Conservation (phyloP, 257 asterid genomes). For the Primulina tabacum region DNA sequence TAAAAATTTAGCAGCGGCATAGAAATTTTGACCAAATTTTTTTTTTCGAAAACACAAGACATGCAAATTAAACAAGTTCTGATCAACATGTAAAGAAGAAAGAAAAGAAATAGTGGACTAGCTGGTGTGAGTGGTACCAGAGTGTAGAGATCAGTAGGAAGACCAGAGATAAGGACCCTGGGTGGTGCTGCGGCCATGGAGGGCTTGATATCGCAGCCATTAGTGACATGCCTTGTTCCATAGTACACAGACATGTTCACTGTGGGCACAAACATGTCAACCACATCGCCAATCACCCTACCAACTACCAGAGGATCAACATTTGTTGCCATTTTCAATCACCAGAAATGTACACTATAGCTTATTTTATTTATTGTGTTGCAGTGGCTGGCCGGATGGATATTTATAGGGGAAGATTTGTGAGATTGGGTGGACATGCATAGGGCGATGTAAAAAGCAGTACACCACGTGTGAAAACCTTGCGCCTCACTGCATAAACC, state of each 20-base stretch:
- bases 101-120: not conserved
- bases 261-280: conserved; percentile 56
- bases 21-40: too few species aligned
- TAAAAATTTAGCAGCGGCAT: too few species aligned
- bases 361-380: not conserved
- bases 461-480: conserved; percentile 36
- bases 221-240: conserved; percentile 48
- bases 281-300: conserved; percentile 65
- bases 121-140: conserved; percentile 30
- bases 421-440: conserved; percentile 51
- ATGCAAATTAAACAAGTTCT: too few species aligned
- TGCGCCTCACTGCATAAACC: not conserved
- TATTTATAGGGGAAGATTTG: conserved; percentile 25
- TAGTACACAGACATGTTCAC: conserved; percentile 52
- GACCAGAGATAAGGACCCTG: conserved; percentile 44
- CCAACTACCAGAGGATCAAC: conserved; percentile 57
- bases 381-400: not conserved
- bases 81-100: not conserved
- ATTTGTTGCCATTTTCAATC: conserved; percentile 28
- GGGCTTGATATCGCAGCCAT: conserved; percentile 64
- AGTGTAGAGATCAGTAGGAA: conserved; percentile 41
- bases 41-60: too few species aligned
- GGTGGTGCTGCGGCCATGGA: conserved; percentile 49
- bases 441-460: conserved; percentile 33
- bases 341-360: not conserved